A percentile compares a stretch with the other conserved stretches of the same genome.
Evolutionary conservation across 306 rosid species (phyloP).

Genomic region (Fragaria ananassa): DNA sequence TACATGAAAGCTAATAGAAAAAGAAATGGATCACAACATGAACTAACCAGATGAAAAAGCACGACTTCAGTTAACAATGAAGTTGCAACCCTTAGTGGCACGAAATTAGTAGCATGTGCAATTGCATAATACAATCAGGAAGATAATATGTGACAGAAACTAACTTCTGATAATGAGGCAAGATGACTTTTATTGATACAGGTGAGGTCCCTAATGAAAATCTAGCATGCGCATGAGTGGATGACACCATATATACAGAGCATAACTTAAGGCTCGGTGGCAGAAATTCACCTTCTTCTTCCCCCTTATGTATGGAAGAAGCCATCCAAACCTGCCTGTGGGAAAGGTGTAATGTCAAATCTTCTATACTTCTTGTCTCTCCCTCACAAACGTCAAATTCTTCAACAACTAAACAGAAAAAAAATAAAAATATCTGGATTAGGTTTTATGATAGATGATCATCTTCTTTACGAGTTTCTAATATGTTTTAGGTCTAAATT

Average conservation of each 20-base stretch:
- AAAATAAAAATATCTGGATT: neutral
- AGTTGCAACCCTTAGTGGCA: neutral
- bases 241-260: slow-evolving; percentile 9
- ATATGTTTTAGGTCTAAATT: too few relatives aligned
- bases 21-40: slow-evolving; percentile 1
- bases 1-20: neutral
- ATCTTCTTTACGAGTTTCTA: slow-evolving; percentile 19
- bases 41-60: neutral
- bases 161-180: neutral
- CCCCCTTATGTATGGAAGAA: slow-evolving; percentile 87
- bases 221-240: neutral
- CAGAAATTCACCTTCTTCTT: slow-evolving; percentile 75
- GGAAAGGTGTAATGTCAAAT: slow-evolving; percentile 49
- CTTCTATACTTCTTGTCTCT: slow-evolving; percentile 38
- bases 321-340: slow-evolving; percentile 87
- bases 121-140: neutral
- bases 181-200: neutral
- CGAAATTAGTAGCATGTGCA: neutral
- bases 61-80: neutral
- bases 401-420: slow-evolving; percentile 52
- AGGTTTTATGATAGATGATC: slow-evolving; percentile 17
- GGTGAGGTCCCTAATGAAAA: slow-evolving; percentile 11
- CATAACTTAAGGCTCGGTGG: slow-evolving; percentile 21
- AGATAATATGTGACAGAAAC: neutral
- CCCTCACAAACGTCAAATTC: slow-evolving; percentile 47